Percentiles rank a stretch among this genome's conserved stretches.
Evolutionary conservation across 1,139 yeast genomes (phyloP).

Genomic region (Diutina siamensis): DNA sequence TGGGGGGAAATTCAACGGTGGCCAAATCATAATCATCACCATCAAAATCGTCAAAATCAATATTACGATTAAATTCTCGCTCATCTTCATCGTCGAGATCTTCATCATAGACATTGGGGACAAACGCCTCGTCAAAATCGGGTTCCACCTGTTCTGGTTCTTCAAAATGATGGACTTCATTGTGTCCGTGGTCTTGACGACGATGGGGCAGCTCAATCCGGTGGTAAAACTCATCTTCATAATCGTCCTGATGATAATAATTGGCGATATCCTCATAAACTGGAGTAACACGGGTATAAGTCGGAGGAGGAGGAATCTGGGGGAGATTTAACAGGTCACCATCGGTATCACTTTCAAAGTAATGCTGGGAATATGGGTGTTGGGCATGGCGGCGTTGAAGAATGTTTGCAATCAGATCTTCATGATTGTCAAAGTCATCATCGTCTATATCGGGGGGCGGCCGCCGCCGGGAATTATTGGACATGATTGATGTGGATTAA

Average conservation of each 20-base stretch:
- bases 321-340: background rate
- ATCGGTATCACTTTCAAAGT: background rate
- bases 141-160: background rate
- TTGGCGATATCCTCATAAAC: background rate
- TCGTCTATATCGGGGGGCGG: constrained; percentile 1
- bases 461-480: background rate
- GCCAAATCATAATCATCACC: constrained; percentile 36
- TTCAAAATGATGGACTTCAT: background rate
- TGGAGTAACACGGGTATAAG: background rate
- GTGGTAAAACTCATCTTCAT: background rate
- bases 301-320: constrained; percentile 2
- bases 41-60: constrained; percentile 28
- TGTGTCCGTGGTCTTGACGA: background rate
- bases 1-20: constrained; percentile 19
- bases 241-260: background rate
- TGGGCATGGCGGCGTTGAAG: background rate
- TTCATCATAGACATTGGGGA: constrained; percentile 35
- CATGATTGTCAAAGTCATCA: background rate
- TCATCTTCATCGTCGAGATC: constrained; percentile 28
- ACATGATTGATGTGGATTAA: background rate
- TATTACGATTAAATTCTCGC: constrained; percentile 26
- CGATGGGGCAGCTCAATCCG: background rate
- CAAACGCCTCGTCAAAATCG: constrained; percentile 28
- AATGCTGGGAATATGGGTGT: background rate
- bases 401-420: constrained; percentile 3